Evolutionary conservation across 164 flowering plant genomes (phyloP), one percentile per base, ranked within the genome.

Genomic region (Berberis thunbergii): DNA sequence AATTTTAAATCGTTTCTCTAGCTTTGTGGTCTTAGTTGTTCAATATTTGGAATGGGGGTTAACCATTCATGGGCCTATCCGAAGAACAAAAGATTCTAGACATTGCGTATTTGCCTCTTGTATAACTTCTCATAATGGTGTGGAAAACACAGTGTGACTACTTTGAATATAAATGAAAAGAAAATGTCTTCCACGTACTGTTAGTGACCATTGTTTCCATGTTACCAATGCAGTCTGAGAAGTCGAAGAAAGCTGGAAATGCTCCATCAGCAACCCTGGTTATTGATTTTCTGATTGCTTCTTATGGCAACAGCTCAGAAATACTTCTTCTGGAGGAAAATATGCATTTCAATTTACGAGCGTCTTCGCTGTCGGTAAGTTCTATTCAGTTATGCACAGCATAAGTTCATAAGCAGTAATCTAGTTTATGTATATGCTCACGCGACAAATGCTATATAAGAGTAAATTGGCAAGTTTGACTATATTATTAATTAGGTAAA

Each of bases 191-290:
- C 49, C 8, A 46, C 4, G 7, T 46, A 4, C 8, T 46, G 49
- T 4, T 48, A 6, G 50, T 11, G 10, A 48, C 2, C 10, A 11
- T 48, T 48, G 9, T 11, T 48, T 4, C 7, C 5, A 7, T 48
- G 7, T 48, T 48, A 48, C 7, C 50, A 48, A 48, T 77, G 73
- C 75, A 93, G 97, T 90, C 97, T 64, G 95, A 94, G 77, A 94
- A 86, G 77, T 94, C 97, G 45, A 94, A 88, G 58, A 86, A 80
- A 68, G 82, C 92, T 71, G 97, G 98, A 68, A 77, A 84, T 74
- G 77, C 70, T 70, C 86, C 94, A 43, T 60, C 91, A 55, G 71
- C 87, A 45, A 75, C 82, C 57, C 67, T 67, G 64, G 60, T 91
- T 52, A 45, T 85, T 42, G 87, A 94, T 43, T 83, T 81, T 65